A percentile compares a stretch with the other conserved stretches of the same genome.
Conservation (phyloP, 257 asterid species). For the Nicotiana benthamiana region DNA sequence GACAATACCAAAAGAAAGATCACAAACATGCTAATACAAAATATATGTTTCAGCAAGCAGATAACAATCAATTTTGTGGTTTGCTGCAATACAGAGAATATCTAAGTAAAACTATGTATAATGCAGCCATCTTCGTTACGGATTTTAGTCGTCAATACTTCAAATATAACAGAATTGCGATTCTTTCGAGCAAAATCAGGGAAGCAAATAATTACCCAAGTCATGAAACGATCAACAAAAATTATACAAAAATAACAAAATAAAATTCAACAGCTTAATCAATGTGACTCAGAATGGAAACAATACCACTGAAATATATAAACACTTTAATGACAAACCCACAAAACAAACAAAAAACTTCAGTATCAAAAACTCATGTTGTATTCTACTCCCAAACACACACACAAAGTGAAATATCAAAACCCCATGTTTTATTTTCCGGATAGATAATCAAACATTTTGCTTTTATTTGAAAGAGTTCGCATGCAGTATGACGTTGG, state of each 20-base stretch:
- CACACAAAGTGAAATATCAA: too few relatives aligned
- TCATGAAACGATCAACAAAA: neutral
- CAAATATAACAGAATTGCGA: neutral
- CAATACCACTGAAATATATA: conserved; percentile 26
- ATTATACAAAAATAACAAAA: neutral
- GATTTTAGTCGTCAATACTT: neutral
- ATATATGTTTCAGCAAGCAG: too few relatives aligned
- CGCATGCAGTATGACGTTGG: neutral
- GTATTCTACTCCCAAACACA: too few relatives aligned
- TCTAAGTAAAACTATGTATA: neutral
- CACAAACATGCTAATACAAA: too few relatives aligned
- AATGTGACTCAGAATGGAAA: neutral
- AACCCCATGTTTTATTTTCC: too few relatives aligned
- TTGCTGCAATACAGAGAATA: neutral
- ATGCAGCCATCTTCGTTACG: too few relatives aligned
- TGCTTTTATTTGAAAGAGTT: too few relatives aligned
- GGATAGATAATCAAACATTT: too few relatives aligned
- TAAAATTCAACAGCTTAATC: neutral
- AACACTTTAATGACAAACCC: too few relatives aligned
- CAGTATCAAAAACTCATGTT: too few relatives aligned
- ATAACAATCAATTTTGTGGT: neutral
- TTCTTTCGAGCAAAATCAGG: neutral
- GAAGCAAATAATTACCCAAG: neutral
- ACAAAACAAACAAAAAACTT: too few relatives aligned
- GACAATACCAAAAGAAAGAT: too few relatives aligned